Evolutionary conservation across 129 eudicot genomes (phyloP).

Genomic region (Centella asiatica): DNA sequence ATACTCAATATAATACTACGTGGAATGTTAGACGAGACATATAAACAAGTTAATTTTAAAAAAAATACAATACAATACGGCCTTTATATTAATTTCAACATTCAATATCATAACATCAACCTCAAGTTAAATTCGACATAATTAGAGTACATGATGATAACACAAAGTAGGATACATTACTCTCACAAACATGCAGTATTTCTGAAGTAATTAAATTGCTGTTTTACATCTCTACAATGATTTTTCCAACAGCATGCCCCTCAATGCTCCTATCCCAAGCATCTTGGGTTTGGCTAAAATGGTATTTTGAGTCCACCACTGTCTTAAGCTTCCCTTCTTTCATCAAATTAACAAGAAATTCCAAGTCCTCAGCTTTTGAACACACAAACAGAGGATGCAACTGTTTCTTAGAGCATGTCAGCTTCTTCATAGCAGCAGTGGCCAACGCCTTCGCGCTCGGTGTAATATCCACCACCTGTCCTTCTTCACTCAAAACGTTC

Average conservation of each 20-base stretch:
- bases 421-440: slow-evolving; percentile 37
- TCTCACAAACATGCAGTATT: too few species aligned
- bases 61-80: too few species aligned
- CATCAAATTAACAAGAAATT: slow-evolving; percentile 25
- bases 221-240: slow-evolving; percentile 24
- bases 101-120: too few species aligned
- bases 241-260: slow-evolving; percentile 51
- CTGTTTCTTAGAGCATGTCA: slow-evolving; percentile 33
- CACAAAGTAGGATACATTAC: too few species aligned
- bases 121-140: too few species aligned
- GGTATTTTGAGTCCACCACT: slow-evolving; percentile 27
- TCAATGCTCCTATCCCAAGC: slow-evolving; percentile 43
- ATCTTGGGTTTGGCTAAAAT: slow-evolving; percentile 31
- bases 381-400: slow-evolving; percentile 27
- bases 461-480: slow-evolving; percentile 38
- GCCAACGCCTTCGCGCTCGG: slow-evolving; percentile 27
- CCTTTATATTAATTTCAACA: too few species aligned
- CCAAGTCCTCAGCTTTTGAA: slow-evolving; percentile 25
- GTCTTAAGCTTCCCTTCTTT: slow-evolving; percentile 38
- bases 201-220: too few species aligned
- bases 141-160: too few species aligned
- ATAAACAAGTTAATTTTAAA: too few species aligned
- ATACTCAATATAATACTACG: too few species aligned
- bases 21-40: too few species aligned
- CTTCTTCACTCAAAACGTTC: slow-evolving; percentile 19